Evolutionary conservation across 768 basidiomycete genomes (phyloP).

Genomic region (Termitomyces sp.): DNA sequence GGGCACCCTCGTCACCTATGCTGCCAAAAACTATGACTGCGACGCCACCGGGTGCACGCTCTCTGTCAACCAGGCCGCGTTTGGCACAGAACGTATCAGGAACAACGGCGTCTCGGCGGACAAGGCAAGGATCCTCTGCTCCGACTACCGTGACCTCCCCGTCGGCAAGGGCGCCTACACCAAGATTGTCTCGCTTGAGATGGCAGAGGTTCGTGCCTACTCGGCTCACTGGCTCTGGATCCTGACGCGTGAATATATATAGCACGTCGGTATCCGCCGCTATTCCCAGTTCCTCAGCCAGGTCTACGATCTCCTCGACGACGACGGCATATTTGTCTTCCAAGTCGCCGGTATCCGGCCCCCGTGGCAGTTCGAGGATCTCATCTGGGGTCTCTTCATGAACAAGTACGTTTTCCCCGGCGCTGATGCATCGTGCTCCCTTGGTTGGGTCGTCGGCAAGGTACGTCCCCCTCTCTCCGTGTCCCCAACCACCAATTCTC

Average conservation of each 20-base stretch:
- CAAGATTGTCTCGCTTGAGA: conserved; percentile 96
- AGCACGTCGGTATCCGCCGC: conserved; percentile 95
- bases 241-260: background rate
- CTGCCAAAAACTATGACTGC: conserved; percentile 95
- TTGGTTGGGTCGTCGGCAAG: conserved; percentile 87
- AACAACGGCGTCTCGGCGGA: conserved; percentile 69
- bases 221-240: background rate
- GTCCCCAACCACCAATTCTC: background rate
- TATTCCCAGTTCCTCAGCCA: conserved; percentile 88
- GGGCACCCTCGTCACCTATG: conserved; percentile 94
- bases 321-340: conserved; percentile 91
- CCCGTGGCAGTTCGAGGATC: conserved; percentile 97
- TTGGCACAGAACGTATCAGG: conserved; percentile 85
- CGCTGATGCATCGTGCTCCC: conserved; percentile 93
- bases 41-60: conserved; percentile 97
- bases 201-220: conserved; percentile 76
- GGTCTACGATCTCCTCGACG: conserved; percentile 90
- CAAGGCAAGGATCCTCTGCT: conserved; percentile 87
- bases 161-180: conserved; percentile 69
- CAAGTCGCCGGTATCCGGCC: conserved; percentile 98
- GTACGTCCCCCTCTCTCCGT: conserved; percentile 13
- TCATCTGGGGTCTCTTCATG: conserved; percentile 97
- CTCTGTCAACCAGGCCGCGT: conserved; percentile 84
- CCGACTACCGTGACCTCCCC: conserved; percentile 90
- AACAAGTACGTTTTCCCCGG: conserved; percentile 99